Evolutionary conservation across 2,329 filamentous ascomycete genomes (phyloP), one percentile per base, ranked within the genome.

Genomic region (Aureobasidium sp.): DNA sequence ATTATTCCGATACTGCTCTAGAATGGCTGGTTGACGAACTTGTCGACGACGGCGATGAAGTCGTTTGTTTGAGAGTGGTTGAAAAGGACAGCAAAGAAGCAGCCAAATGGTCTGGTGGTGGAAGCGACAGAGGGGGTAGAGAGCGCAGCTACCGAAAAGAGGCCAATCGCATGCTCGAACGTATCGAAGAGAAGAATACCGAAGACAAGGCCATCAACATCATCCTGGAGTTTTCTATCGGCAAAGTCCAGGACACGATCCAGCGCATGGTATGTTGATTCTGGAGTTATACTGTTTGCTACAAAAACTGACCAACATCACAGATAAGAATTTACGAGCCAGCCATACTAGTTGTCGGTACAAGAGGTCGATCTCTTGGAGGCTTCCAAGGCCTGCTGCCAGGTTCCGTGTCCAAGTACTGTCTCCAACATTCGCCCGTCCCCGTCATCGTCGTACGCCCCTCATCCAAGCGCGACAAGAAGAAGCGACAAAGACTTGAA

Each of bases 371-470:
- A 60, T 93, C 88, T 40, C 80, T 96, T 1, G 90, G 90, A 37
- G 91, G 91, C 29, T 86, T 96, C 62, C 91, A 96, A 71, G 90
- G 90, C 52, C 79, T 96, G 33, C 83, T 96, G 45, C 90, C 90
- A 53, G 94, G 91, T 66, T 94, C 89, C 0, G 92, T 96, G 48
- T 95, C 90, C 29, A 96, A 96, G 72, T 97, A 96, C 75, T 96
- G 92, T 70, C 81, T 96, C 14, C 92, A 97, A 71, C 92, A 96
- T 72, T 96, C 90, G 1, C 91, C 92, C 0, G 90, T 97, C 1
- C 92, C 92, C 0, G 92, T 96, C 8, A 92, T 96, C 33, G 92
- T 97, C 35, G 92, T 96, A 11, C 85, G 92, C 4, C 91, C 92
- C 39, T 89, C 88, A 35, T 88, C 89, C 64, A 95, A 95, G 76